Conservation (phyloP, 2,329 filamentous ascomycete species). For the Colletotrichum godetiae region DNA sequence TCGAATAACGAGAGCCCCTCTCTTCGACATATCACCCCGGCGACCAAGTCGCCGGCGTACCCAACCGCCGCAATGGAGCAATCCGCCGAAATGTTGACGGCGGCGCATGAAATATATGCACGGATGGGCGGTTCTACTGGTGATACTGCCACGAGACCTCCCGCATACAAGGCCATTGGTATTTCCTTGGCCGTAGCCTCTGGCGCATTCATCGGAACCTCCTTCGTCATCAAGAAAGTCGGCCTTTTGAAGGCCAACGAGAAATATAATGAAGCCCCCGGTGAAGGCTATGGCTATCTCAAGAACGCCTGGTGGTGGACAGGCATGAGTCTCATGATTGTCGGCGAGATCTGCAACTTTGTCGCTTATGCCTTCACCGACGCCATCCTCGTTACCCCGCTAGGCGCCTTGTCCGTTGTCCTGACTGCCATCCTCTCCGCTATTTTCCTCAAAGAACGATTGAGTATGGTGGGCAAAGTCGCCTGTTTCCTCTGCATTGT, state of each 20-base stretch:
- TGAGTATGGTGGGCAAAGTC: conserved; percentile 96
- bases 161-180: conserved; percentile 84
- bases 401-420: conserved; percentile 92
- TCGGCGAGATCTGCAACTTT: conserved; percentile 97
- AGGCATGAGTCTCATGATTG: conserved; percentile 96
- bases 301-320: conserved; percentile 96
- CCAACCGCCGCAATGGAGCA: conserved; percentile 27
- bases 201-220: conserved; percentile 91
- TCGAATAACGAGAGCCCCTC: conserved; percentile 16
- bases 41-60: conserved; percentile 27
- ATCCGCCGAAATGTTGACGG: conserved; percentile 22
- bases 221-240: conserved; percentile 95
- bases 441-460: conserved; percentile 93
- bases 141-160: conserved; percentile 51
- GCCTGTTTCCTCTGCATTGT: conserved; percentile 96
- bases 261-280: conserved; percentile 95
- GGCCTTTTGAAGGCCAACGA: conserved; percentile 92
- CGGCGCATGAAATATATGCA: conserved; percentile 33
- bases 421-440: conserved; percentile 91
- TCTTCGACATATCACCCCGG: conserved; percentile 20
- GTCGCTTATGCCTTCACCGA: conserved; percentile 97
- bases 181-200: conserved; percentile 88
- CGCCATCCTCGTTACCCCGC: conserved; percentile 91
- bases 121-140: conserved; percentile 31
- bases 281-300: conserved; percentile 96